Evolutionary conservation across 495 filamentous ascomycete species (phyloP), one percentile per base, ranked within the genome.

Genomic region (Lineolata rhizophorae): DNA sequence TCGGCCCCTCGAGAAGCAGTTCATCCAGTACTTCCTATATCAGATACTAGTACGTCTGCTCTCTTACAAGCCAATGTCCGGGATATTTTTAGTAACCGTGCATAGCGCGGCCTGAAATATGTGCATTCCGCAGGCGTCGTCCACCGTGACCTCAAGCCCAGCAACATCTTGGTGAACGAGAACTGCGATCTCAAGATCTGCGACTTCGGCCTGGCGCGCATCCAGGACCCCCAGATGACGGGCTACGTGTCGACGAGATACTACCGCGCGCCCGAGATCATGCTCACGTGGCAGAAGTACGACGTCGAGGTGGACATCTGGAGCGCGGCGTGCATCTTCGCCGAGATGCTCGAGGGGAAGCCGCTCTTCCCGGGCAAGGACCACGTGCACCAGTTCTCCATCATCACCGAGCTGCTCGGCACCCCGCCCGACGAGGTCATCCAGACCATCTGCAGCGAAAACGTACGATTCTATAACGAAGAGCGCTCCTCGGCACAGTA

Each of bases 251-350:
- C 87, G 30, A 97, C 87, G 31, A 65, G 87, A 59, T 97, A 97
- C 63, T 97, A 97, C 60, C 76, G 87, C 30, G 87, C 87, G 3
- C 87, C 87, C 11, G 87, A 97, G 56, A 97, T 97, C 50, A 97
- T 97, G 87, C 81, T 97, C 45, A 97, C 87, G 27, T 97, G 87
- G 87, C 87, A 97, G 54, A 97, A 95, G 57, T 97, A 97, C 56
- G 87, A 97, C 45, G 80, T 94, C 27, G 90, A 95, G 60, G 87
- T 97, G 31, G 87, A 97, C 53, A 93, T 97, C 46, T 97, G 87
- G 87, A 94, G 85, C 48, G 85, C 90, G 6, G 87, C 85, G 34
- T 97, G 87, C 56, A 97, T 97, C 45, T 97, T 97, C 48, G 87
- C 87, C 29, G 87, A 97, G 55, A 97, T 97, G 87, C 60, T 97